A percentile compares a stretch with the other conserved stretches of the same genome.
Conservation (phyloP, 192 early-diverging fungal genomes). For the Coemansia sp. region DNA sequence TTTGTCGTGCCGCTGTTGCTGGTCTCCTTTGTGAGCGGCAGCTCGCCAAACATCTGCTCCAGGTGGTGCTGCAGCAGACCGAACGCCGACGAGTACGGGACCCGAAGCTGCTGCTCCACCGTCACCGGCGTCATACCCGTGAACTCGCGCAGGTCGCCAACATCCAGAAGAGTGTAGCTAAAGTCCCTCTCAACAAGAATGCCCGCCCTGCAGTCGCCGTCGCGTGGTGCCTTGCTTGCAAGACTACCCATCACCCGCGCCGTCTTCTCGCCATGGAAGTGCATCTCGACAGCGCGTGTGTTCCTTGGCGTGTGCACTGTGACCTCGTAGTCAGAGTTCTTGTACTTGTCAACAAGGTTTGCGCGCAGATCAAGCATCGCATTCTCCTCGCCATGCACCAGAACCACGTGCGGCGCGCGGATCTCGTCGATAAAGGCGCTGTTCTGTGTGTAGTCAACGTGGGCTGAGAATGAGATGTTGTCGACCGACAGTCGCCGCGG, state of each 20-base stretch:
- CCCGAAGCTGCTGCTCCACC: constrained; percentile 73
- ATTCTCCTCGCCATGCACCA: constrained; percentile 96
- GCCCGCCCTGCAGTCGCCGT: constrained; percentile 68
- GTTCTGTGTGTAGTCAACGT: constrained; percentile 97
- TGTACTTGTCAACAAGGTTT: constrained; percentile 81
- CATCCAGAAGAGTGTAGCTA: constrained; percentile 82
- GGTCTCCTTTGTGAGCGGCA: constrained; percentile 33
- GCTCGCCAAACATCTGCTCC: constrained; percentile 90
- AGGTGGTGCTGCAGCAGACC: constrained; percentile 85
- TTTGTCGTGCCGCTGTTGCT: constrained; percentile 19
- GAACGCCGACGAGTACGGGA: constrained; percentile 76
- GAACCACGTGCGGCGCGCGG: constrained; percentile 83
- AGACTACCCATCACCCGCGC: constrained; percentile 84
- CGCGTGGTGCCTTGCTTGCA: constrained; percentile 71
- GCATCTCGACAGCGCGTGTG: constrained; percentile 83
- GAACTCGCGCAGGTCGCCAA: constrained; percentile 78
- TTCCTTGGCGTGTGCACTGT: constrained; percentile 89
- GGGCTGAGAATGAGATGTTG: constrained; percentile 97
- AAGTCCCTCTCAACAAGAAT: constrained; percentile 89
- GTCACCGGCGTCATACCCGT: constrained; percentile 74
- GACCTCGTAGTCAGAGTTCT: constrained; percentile 73
- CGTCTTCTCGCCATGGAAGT: constrained; percentile 94
- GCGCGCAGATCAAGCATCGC: constrained; percentile 88
- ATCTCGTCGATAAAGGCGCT: constrained; percentile 95
- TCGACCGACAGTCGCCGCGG: constrained; percentile 83